phyloP scores from a whole-genome alignment of 2,329 filamentous ascomycete species.

The Cladophialophora immunda region DNA sequence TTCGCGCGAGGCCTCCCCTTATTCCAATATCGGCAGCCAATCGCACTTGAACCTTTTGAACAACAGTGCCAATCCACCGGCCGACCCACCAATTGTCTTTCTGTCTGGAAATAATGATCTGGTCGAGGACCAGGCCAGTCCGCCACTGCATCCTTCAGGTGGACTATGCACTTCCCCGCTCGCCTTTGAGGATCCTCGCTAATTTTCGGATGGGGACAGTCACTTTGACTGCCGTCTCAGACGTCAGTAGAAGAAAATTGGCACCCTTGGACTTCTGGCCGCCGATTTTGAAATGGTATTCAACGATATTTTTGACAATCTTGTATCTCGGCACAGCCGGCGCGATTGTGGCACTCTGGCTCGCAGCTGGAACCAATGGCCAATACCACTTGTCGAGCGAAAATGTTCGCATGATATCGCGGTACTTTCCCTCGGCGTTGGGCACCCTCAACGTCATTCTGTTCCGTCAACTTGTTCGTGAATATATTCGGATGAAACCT shows the following conservation, averaged over 20 bases:
- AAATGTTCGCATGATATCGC: conserved; percentile 26
- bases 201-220: background rate
- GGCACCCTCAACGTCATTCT: conserved; percentile 23
- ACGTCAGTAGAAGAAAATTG: background rate
- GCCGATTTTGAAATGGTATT: conserved; percentile 17
- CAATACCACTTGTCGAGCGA: conserved; percentile 27
- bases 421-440: conserved; percentile 23
- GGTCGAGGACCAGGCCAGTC: background rate
- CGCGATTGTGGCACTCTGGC: conserved; percentile 15
- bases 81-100: background rate
- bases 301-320: conserved; percentile 9
- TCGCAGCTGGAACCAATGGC: conserved; percentile 19
- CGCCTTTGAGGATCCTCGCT: background rate
- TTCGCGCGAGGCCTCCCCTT: background rate
- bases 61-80: background rate
- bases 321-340: conserved; percentile 14
- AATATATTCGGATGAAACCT: conserved; percentile 23
- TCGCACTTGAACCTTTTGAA: conserved; percentile 1
- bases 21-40: conserved; percentile 5
- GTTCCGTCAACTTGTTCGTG: conserved; percentile 23
- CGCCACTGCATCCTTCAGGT: background rate
- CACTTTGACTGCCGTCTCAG: conserved; percentile 4
- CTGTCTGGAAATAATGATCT: background rate
- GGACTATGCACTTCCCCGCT: background rate
- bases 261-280: conserved; percentile 15